Evolutionary conservation across 225 moss, liverwort and hornwort species (phyloP).

Genomic region (Anthoceros angustus): DNA sequence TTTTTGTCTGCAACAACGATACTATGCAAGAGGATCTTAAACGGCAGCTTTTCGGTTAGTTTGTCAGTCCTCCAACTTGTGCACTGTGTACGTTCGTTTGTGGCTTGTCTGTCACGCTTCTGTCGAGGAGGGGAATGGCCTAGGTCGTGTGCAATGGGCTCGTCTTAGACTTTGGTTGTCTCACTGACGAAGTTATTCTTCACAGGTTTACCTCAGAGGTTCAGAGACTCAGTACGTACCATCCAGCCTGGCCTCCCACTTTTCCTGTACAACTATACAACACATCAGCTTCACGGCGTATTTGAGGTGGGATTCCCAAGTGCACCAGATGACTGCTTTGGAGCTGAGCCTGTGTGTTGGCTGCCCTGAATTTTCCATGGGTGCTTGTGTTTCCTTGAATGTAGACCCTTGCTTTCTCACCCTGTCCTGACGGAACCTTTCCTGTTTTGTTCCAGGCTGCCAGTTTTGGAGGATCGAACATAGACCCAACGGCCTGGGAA

Average conservation of each 20-base stretch:
- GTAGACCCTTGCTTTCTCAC: too few species aligned
- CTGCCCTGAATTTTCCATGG: not conserved
- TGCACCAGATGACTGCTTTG: not conserved
- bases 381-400: too few species aligned
- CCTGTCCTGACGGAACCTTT: too few species aligned
- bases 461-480: slow-evolving; percentile 98
- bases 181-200: not conserved
- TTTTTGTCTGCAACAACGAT: slow-evolving; percentile 99
- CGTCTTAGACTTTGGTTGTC: not conserved
- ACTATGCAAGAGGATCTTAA: slow-evolving; percentile 99
- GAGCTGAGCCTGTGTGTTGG: not conserved
- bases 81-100: not conserved
- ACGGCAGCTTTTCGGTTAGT: slow-evolving; percentile 92
- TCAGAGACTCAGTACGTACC: slow-evolving; percentile 91
- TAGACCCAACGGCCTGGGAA: slow-evolving; percentile 99
- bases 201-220: slow-evolving; percentile 95
- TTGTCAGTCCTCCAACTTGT: not conserved
- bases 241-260: slow-evolving; percentile 97
- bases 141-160: not conserved
- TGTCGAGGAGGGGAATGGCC: not conserved
- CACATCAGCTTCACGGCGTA: slow-evolving; percentile 97
- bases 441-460: slow-evolving; percentile 43
- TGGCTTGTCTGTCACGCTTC: too few species aligned
- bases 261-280: slow-evolving; percentile 99
- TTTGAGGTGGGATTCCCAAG: slow-evolving; percentile 51